Evolutionary conservation across 805 yeast species (phyloP), one percentile per base, ranked within the genome.

Genomic region (Candida coquimbonensis): DNA sequence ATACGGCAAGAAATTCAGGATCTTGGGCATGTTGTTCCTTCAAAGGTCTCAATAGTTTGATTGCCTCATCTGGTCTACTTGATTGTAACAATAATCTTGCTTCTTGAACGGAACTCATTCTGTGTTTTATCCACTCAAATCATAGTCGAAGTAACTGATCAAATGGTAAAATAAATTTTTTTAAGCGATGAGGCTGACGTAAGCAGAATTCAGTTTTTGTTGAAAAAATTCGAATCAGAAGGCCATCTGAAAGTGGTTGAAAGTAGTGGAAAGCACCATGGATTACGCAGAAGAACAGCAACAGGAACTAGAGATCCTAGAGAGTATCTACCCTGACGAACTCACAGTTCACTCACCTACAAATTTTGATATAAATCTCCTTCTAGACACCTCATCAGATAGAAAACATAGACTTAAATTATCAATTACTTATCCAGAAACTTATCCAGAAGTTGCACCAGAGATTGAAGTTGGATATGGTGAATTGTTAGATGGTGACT

Each of bases 291-390:
- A 87, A 62, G 97, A 93, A 60, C 97, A 91, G 61, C 64, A 60
- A 27, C 96, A 91, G 66, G 99, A 91, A 64, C 62, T 93, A 39
- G 97, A 90, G 63, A 89, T 93, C 43, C 74, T 91, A 47, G 82
- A 87, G 60, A 82, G 95, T 16, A 91, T 91, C 45, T 91, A 93
- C 62, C 99, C 98, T 7, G 97, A 91, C 60, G 99, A 91, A 63
- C 66, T 87, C 31, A 66, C 61, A 27, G 40, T 50, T 21, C 54
- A 47, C 17, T 52, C 66, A 35, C 65, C 68, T 1, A 64, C 69
- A 7, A 71, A 71, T 34, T 86, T 78, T 60, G 70, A 77, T 38
- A 74, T 91, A 33, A 68, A 68, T 42, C 54, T 88, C n/a, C 56
- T 61, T 19, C 69, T 90, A 39, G 97, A 91, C 53, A 80, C 91